These are phyloP conservation scores for Plantago coronopus DNA, from an alignment of 305 asterid genomes.

Conservation along the genomic window DNA sequence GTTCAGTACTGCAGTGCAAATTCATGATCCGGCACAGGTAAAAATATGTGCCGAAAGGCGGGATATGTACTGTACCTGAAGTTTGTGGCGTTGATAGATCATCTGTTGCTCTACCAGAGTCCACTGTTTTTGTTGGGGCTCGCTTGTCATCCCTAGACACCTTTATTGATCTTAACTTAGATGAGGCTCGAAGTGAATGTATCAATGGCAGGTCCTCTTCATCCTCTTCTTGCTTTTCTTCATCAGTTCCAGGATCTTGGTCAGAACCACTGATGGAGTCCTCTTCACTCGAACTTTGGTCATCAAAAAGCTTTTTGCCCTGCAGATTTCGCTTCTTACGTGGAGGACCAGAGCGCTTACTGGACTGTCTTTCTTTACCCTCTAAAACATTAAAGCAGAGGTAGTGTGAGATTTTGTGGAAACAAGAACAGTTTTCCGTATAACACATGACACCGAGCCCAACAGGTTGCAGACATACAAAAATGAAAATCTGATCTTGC, in stretches of 20 bases:
- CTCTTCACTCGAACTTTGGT: conserved; percentile 69
- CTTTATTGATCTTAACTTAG: conserved; percentile 68
- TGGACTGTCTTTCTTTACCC: conserved; percentile 47
- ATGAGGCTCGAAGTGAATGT: conserved; percentile 50
- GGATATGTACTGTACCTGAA: conserved; percentile 42
- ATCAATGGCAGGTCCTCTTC: conserved; percentile 62
- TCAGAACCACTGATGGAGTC: conserved; percentile 81
- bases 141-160: conserved; percentile 46
- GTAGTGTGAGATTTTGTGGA: conserved; percentile 12
- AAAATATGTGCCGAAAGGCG: not conserved
- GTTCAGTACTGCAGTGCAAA: too few species aligned
- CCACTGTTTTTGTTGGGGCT: conserved; percentile 34
- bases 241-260: conserved; percentile 49
- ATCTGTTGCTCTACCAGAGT: conserved; percentile 40
- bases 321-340: conserved; percentile 56
- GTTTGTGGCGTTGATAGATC: conserved; percentile 57
- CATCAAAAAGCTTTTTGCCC: conserved; percentile 66
- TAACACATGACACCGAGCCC: not conserved
- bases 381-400: conserved; percentile 35
- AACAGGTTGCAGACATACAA: not conserved
- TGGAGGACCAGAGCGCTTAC: conserved; percentile 77
- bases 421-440: conserved; percentile 1
- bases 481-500: not conserved
- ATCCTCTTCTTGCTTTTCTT: conserved; percentile 50
- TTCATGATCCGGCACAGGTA: too few species aligned